Evolutionary conservation across 495 filamentous ascomycete genomes (phyloP).

Genomic region (Neurospora sp.): DNA sequence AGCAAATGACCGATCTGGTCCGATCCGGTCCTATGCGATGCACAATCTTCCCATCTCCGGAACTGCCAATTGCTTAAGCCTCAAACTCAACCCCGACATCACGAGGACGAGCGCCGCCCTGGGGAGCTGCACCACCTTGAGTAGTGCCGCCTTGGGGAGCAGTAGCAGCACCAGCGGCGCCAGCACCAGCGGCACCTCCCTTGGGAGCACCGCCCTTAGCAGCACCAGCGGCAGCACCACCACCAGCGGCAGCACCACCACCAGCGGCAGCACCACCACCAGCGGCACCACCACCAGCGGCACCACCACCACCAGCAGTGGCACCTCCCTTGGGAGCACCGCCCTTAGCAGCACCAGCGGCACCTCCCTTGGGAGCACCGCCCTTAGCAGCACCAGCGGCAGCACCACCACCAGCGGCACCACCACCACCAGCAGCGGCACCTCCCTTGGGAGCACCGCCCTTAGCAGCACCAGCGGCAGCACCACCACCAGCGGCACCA

Average conservation of each 20-base stretch:
- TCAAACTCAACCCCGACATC: not conserved
- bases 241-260: no score
- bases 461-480: not conserved
- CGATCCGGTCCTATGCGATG: not conserved
- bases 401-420: no score
- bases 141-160: not conserved
- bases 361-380: not conserved
- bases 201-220: not conserved
- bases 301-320: not conserved
- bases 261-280: not conserved
- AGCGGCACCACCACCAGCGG: no score
- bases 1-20: not conserved
- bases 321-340: not conserved
- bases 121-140: not conserved
- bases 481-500: no score
- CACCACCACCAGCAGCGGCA: not conserved
- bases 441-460: not conserved
- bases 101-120: not conserved
- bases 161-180: not conserved
- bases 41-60: not conserved
- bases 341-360: not conserved
- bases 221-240: no score
- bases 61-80: not conserved
- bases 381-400: no score
- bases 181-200: not conserved